phyloP scores from a whole-genome alignment of 345 rosid genomes.

The Barbarea vulgaris region DNA sequence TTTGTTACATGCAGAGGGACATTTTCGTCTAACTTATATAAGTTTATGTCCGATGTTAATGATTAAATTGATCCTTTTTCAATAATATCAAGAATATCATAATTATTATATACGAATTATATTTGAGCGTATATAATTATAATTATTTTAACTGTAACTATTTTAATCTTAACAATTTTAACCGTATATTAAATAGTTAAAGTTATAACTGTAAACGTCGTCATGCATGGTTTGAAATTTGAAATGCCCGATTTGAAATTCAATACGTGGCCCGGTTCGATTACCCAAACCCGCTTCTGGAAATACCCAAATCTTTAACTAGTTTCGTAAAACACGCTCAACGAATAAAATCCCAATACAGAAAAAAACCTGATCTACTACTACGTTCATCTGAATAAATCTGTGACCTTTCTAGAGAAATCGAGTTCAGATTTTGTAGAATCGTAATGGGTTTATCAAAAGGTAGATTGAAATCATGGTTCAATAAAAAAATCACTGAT shows the following conservation, averaged over 20 bases:
- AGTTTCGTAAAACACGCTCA: not conserved
- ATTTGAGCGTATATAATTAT: too few species aligned
- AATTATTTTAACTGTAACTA: too few species aligned
- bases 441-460: conserved; percentile 45
- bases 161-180: too few species aligned
- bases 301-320: not conserved
- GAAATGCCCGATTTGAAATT: not conserved
- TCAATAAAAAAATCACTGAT: conserved; percentile 62
- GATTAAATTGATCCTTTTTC: too few species aligned
- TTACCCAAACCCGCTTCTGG: not conserved
- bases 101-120: too few species aligned
- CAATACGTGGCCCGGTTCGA: not conserved
- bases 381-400: conserved; percentile 16
- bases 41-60: too few species aligned
- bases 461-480: conserved; percentile 53
- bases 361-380: not conserved
- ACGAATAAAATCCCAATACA: not conserved
- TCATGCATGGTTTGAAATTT: not conserved
- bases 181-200: too few species aligned
- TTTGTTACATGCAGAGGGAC: too few species aligned
- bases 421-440: conserved; percentile 4
- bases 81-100: too few species aligned
- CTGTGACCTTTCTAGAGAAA: not conserved
- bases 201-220: too few species aligned
- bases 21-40: too few species aligned